These are phyloP conservation scores for Amanita fuliginea DNA, from an alignment of 768 basidiomycete genomes.

Conservation along the genomic window DNA sequence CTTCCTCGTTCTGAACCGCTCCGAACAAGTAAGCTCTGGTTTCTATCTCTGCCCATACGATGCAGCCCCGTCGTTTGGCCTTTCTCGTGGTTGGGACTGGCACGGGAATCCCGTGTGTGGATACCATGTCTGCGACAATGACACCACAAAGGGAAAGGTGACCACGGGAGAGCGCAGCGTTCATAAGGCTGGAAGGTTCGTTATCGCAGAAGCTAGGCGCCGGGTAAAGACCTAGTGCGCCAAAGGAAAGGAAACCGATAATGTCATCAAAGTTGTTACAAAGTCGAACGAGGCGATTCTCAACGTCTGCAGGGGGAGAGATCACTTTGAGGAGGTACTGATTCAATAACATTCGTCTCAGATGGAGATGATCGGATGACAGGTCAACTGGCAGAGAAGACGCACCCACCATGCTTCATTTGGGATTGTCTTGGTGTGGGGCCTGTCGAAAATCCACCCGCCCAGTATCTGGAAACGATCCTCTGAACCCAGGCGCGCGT, in stretches of 20 bases:
- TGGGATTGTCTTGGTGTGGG: constrained; percentile 12
- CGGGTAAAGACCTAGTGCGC: constrained; percentile 11
- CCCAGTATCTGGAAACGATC: constrained; percentile 15
- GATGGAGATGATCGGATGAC: neutral
- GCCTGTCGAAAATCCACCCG: constrained; percentile 20
- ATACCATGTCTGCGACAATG: neutral
- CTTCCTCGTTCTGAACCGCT: constrained; percentile 17
- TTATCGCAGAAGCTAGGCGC: constrained; percentile 13
- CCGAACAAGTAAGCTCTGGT: constrained; percentile 19
- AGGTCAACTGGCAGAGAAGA: constrained; percentile 7
- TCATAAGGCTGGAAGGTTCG: neutral
- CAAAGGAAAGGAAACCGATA: constrained; percentile 18
- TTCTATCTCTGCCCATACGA: neutral
- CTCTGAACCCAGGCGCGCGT: constrained; percentile 2
- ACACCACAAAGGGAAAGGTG: neutral
- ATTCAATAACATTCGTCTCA: neutral
- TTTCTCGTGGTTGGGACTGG: neutral
- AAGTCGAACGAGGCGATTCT: constrained; percentile 19
- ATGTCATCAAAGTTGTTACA: constrained; percentile 20
- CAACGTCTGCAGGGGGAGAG: constrained; percentile 11
- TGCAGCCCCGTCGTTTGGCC: neutral
- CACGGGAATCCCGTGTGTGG: neutral
- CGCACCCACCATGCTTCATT: constrained; percentile 23
- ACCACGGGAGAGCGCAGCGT: neutral
- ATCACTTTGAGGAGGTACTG: neutral